Evolutionary conservation across 2,329 filamentous ascomycete species (phyloP), one percentile per base, ranked within the genome.

Genomic region (Colletotrichum eremochloae): DNA sequence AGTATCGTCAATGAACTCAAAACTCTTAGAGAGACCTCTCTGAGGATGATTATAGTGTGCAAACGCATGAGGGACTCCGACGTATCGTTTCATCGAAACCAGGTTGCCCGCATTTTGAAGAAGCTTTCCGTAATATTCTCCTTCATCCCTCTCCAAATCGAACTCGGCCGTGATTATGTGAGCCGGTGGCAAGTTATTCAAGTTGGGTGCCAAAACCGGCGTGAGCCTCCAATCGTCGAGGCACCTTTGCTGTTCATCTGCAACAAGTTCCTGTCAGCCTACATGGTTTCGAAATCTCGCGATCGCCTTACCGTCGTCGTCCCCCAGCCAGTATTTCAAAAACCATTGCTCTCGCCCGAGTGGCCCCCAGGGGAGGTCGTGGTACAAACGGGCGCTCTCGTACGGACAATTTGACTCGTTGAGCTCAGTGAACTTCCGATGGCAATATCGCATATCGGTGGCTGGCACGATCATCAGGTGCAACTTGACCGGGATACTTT

Each of bases 81-180:
- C n/a, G 24, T 80, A 80, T 15, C 78, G 65, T 48, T 79, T 79
- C 70, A 76, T 74, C 1, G 76, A 76, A 8, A 79, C 77, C 20
- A 56, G 18, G 36, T 77, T 79, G 1, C 79, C 79, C 4, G 75
- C 75, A 1, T 76, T 50, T 14, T 44, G 33, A 9, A 81, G 57
- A 24, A 79, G 52, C 0, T 69, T 15, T 4, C 77, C 76, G 56
- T 79, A 79, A 12, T 73, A 67, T 40, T 80, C 78, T 4, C 79
- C 79, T 62, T 82, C 79, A 70, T 82, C 81, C n/a, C 81, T 75
- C 63, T 80, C 74, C 7, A 80, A 65, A 63, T 82, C 80, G 66
- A 81, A 80, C 60, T 81, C 80, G 2, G 81, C 80, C 1, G 80
- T 81, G 46, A 82, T 67, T 11, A 82, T 77, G 14, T 81, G 76